These are phyloP conservation scores for Blastomyces emzantsi DNA, from an alignment of 2,329 filamentous ascomycete species.

Conservation along the genomic window DNA sequence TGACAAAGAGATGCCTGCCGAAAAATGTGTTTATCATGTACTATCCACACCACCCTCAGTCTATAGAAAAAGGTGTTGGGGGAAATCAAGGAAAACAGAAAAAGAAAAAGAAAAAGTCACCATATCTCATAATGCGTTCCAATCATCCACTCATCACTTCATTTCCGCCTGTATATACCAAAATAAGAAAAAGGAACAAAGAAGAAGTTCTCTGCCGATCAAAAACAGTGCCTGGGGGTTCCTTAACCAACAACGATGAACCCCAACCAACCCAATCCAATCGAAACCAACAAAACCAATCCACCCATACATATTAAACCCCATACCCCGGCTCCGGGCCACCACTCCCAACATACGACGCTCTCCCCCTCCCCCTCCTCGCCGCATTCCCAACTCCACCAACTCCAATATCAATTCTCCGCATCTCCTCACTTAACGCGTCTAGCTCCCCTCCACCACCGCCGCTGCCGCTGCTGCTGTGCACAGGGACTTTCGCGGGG, in stretches of 20 bases:
- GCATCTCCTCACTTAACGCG: constrained; percentile 51
- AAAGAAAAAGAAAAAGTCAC: neutral
- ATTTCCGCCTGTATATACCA: neutral
- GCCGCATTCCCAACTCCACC: neutral
- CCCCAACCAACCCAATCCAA: neutral
- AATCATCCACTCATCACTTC: neutral
- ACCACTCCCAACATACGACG: neutral
- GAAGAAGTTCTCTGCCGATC: neutral
- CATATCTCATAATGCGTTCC: neutral
- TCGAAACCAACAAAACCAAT: neutral
- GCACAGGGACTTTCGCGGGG: constrained; percentile 36
- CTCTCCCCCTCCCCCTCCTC: neutral
- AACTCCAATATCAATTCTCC: constrained; percentile 40
- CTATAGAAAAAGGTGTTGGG: neutral
- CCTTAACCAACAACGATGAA: neutral
- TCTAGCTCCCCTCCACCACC: constrained; percentile 24
- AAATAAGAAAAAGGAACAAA: neutral
- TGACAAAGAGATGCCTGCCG: neutral
- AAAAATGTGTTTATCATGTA: neutral
- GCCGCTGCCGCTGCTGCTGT: constrained; percentile 21
- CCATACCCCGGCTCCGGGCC: neutral
- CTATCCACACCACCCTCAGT: too few species aligned
- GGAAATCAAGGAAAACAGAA: neutral
- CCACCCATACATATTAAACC: neutral
- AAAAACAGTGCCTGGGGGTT: neutral